These are phyloP conservation scores for Lachancea sp. DNA, from an alignment of 805 yeast species.

Conservation along the genomic window DNA sequence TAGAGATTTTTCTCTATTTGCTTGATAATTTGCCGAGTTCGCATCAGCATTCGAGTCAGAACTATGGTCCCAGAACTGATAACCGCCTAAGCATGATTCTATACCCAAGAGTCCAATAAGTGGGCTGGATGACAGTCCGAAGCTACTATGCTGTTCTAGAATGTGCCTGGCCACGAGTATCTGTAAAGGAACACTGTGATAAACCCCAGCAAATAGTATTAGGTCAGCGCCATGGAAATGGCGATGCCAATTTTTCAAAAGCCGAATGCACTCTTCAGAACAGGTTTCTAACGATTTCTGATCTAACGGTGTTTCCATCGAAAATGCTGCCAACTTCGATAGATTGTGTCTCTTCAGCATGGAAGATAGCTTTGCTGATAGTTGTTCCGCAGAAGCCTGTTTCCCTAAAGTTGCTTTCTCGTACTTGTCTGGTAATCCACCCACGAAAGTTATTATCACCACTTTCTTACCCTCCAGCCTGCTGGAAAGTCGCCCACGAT, in stretches of 20 bases:
- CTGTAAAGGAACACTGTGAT: conserved; percentile 49
- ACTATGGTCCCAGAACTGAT: conserved; percentile 38
- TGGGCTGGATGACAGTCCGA: conserved; percentile 17
- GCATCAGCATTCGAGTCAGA: conserved; percentile 13
- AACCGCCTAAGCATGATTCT: conserved; percentile 37
- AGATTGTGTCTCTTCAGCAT: conserved; percentile 28
- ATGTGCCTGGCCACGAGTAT: conserved; percentile 42
- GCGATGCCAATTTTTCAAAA: conserved; percentile 44
- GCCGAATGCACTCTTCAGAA: conserved; percentile 39
- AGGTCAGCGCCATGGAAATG: conserved; percentile 43
- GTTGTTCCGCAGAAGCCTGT: conserved; percentile 25
- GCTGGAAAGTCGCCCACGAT: conserved; percentile 15
- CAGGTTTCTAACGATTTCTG: conserved; percentile 27
- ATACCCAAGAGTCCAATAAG: conserved; percentile 31
- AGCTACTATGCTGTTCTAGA: conserved; percentile 28
- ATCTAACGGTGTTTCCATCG: conserved; percentile 34
- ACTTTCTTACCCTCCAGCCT: conserved; percentile 21
- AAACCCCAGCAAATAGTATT: conserved; percentile 45
- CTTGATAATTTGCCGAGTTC: conserved; percentile 14
- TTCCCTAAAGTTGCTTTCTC: conserved; percentile 26
- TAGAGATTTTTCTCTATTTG: conserved; percentile 26
- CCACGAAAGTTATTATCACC: conserved; percentile 29
- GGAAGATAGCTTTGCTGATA: conserved; percentile 26
- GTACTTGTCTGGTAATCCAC: conserved; percentile 31
- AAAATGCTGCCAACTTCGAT: conserved; percentile 24